phyloP scores from a whole-genome alignment of 169 alveolate species.

The Plasmodium falciparum region DNA sequence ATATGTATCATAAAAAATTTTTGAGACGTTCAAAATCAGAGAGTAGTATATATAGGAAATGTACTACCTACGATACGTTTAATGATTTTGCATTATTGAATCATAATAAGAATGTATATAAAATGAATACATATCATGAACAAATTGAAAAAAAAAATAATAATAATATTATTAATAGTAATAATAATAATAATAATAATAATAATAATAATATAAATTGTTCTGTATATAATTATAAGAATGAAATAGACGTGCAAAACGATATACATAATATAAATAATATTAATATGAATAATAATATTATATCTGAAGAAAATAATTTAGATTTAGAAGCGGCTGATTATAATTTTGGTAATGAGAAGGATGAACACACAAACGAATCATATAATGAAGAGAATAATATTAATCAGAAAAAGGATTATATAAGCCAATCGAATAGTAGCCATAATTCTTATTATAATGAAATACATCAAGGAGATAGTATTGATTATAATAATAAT shows the following conservation, averaged over 20 bases:
- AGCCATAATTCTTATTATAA: too few species aligned
- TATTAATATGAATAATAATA: too few species aligned
- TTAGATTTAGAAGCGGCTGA: too few species aligned
- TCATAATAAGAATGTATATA: not conserved
- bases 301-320: too few species aligned
- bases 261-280: too few species aligned
- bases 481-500: too few species aligned
- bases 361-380: too few species aligned
- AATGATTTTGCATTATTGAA: not conserved
- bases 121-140: not conserved
- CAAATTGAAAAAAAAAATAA: not conserved
- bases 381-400: too few species aligned
- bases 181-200: not conserved
- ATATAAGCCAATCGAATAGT: too few species aligned
- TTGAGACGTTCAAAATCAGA: conserved; percentile 53
- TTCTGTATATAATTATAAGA: not conserved
- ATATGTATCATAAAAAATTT: conserved; percentile 6
- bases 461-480: too few species aligned
- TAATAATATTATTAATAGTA: not conserved
- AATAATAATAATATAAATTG: not conserved
- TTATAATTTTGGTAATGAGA: too few species aligned
- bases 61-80: not conserved
- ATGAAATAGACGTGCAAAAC: not conserved
- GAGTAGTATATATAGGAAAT: conserved; percentile 4
- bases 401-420: too few species aligned